Evolutionary conservation across 257 asterid genomes (phyloP).

Genomic region (Handroanthus guayacan): DNA sequence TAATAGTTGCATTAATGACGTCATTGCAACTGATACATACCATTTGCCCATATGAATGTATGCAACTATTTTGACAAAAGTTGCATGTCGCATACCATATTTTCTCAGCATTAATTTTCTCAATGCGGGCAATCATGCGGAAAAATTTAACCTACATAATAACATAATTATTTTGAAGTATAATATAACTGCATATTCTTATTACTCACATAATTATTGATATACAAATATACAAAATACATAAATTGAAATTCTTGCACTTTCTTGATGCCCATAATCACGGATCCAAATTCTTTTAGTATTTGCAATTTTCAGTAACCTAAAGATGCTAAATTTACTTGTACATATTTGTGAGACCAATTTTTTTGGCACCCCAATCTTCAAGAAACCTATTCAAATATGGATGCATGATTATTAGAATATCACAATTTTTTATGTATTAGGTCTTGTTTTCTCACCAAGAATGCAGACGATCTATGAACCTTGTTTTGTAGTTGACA

Average conservation of each 20-base stretch:
- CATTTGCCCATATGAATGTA: neutral
- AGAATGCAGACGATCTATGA: neutral
- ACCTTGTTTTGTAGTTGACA: neutral
- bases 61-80: neutral
- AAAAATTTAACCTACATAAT: neutral
- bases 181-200: too few relatives aligned
- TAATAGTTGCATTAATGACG: neutral
- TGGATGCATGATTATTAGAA: neutral
- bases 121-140: neutral
- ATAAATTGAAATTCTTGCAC: neutral
- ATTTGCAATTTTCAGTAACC: neutral
- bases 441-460: neutral
- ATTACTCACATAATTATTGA: too few relatives aligned
- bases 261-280: neutral
- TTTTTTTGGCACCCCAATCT: too few relatives aligned
- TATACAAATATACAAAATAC: too few relatives aligned
- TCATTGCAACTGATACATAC: neutral
- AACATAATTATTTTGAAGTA: too few relatives aligned
- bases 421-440: neutral
- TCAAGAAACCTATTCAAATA: too few relatives aligned
- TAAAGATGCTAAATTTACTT: too few relatives aligned
- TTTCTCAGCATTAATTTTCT: neutral
- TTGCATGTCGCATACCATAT: conserved; percentile 3
- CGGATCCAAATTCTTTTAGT: neutral
- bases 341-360: too few relatives aligned